Conservation (phyloP, 75 land plant species). For the Pinus taeda region DNA sequence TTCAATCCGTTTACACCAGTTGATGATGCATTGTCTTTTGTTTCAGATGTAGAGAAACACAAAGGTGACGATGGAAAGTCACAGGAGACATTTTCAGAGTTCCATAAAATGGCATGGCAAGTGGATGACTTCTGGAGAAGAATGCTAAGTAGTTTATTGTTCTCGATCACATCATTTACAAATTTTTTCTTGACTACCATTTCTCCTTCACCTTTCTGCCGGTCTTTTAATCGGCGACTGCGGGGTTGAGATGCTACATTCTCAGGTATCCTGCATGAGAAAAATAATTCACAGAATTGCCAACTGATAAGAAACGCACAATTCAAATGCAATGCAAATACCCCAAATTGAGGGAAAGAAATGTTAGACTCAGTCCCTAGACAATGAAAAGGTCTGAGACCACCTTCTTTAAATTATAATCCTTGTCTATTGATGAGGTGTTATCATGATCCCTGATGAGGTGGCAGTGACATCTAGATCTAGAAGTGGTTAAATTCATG, state of each 20-base stretch:
- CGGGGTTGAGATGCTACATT: slow-evolving; percentile 33
- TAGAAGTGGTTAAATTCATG: no score
- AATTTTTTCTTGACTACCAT: slow-evolving; percentile 64
- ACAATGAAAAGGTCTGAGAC: no score
- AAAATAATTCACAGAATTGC: no score
- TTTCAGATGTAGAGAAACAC: slow-evolving; percentile 3
- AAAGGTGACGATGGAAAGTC: slow-evolving; percentile 7
- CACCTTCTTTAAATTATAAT: no score
- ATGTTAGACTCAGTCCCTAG: no score
- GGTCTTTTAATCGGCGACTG: slow-evolving; percentile 70
- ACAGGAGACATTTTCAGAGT: slow-evolving; percentile 18
- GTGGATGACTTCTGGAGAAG: slow-evolving; percentile 56
- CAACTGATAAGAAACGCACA: no score
- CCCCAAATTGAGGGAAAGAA: no score
- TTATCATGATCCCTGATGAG: no score
- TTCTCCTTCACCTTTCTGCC: slow-evolving; percentile 72
- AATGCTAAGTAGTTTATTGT: slow-evolving; percentile 54
- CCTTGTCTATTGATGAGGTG: no score
- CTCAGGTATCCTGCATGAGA: slow-evolving; percentile 28
- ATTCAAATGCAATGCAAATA: no score
- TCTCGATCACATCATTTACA: slow-evolving; percentile 63
- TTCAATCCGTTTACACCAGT: background rate
- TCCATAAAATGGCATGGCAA: slow-evolving; percentile 53
- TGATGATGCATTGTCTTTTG: background rate
- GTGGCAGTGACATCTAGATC: no score